phyloP scores from a whole-genome alignment of 164 flowering plant genomes.

The Euptelea pleiosperma region DNA sequence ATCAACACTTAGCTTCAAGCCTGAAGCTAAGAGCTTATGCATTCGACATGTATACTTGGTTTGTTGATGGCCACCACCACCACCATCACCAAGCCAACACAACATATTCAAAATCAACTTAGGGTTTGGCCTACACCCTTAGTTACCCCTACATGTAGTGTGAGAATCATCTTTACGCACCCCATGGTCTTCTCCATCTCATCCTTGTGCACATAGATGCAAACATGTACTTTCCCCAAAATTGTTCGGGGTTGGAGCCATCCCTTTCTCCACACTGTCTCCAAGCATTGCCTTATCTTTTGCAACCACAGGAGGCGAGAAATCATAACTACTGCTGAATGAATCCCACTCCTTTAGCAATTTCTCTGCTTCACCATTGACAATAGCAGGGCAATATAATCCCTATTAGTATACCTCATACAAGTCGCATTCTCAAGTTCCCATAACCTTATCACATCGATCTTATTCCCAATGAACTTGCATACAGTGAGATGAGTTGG shows the following conservation, averaged over 20 bases:
- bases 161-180: conserved; percentile 41
- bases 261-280: conserved; percentile 34
- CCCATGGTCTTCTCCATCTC: conserved; percentile 34
- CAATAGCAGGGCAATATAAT: conserved; percentile 41
- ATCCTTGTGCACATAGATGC: conserved; percentile 30
- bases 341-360: conserved; percentile 59
- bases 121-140: conserved; percentile 37
- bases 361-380: conserved; percentile 54
- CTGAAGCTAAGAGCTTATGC: too few species aligned
- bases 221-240: conserved; percentile 41
- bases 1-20: too few species aligned
- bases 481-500: conserved; percentile 56
- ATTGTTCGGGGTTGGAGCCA: conserved; percentile 28
- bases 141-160: conserved; percentile 20
- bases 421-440: conserved; percentile 36
- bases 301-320: conserved; percentile 28
- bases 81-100: conserved; percentile 41
- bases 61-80: too few species aligned
- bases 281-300: conserved; percentile 50
- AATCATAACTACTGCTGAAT: conserved; percentile 49
- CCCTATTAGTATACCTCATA: conserved; percentile 45
- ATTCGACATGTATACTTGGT: too few species aligned
- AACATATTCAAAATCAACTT: conserved; percentile 26
- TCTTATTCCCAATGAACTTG: conserved; percentile 40
- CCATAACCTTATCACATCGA: conserved; percentile 56